Evolutionary conservation across 352 stramenopile genomes (phyloP).

Genomic region (Aphanomyces euteiches): DNA sequence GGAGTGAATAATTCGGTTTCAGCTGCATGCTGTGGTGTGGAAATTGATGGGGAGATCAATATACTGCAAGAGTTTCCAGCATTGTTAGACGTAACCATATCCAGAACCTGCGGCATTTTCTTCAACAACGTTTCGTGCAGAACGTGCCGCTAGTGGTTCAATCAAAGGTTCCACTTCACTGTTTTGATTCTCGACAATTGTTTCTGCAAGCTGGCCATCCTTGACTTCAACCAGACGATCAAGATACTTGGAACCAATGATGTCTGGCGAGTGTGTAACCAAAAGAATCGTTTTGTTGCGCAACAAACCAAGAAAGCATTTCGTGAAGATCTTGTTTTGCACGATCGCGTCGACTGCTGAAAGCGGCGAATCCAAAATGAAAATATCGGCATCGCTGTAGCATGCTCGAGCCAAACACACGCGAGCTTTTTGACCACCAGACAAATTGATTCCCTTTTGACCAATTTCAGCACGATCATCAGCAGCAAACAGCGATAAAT

Average conservation of each 20-base stretch:
- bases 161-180: background rate
- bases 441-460: slow-evolving; percentile 28
- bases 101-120: no score
- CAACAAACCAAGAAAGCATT: slow-evolving; percentile 59
- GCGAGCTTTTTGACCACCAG: slow-evolving; percentile 26
- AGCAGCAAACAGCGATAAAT: slow-evolving; percentile 15
- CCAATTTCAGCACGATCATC: slow-evolving; percentile 27
- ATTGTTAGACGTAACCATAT: no score
- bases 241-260: slow-evolving; percentile 8
- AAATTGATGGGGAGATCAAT: no score
- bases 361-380: slow-evolving; percentile 87
- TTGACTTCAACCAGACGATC: slow-evolving; percentile 29
- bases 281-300: slow-evolving; percentile 62
- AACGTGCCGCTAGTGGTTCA: background rate
- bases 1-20: no score
- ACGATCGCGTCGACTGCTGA: slow-evolving; percentile 84
- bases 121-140: no score
- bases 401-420: slow-evolving; percentile 24
- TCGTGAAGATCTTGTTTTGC: slow-evolving; percentile 77
- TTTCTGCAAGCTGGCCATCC: slow-evolving; percentile 31
- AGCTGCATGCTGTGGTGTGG: no score
- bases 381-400: slow-evolving; percentile 55
- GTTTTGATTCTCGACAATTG: background rate
- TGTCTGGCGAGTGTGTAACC: slow-evolving; percentile 59
- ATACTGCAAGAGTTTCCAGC: no score